Evolutionary conservation across 2,329 filamentous ascomycete genomes (phyloP).

Genomic region (Hymenoscyphus repandus): DNA sequence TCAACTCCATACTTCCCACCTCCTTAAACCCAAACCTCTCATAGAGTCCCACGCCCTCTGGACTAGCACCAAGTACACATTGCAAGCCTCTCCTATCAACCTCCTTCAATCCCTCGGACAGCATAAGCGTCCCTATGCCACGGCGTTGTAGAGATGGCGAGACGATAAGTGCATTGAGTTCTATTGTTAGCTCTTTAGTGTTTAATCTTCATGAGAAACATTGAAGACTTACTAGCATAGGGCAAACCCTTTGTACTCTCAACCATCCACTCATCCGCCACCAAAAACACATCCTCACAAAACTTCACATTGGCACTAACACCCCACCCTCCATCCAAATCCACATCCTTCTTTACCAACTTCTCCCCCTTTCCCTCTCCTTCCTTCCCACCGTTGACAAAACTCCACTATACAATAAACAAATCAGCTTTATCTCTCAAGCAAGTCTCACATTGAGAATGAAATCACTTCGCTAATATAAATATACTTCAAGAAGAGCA

Average conservation of each 20-base stretch:
- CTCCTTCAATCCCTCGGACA: conserved; percentile 17
- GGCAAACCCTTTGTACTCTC: conserved; percentile 10
- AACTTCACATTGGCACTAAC: conserved; percentile 21
- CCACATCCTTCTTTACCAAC: not conserved
- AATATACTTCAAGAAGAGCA: no score
- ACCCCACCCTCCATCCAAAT: conserved; percentile 10
- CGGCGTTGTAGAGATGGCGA: conserved; percentile 19
- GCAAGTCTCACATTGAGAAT: no score
- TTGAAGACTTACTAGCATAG: conserved; percentile 23
- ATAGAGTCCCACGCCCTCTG: conserved; percentile 22
- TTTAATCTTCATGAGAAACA: no score
- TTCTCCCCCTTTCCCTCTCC: not conserved
- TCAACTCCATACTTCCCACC: conserved; percentile 17
- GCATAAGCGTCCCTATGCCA: conserved; percentile 22
- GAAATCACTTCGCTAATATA: no score
- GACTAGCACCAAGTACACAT: conserved; percentile 25
- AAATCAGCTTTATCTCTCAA: no score
- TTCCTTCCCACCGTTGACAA: conserved; percentile 1
- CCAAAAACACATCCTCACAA: conserved; percentile 22
- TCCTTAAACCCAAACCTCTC: conserved; percentile 22
- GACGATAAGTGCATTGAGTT: conserved; percentile 21
- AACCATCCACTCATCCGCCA: conserved; percentile 21
- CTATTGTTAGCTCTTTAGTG: conserved; percentile 4
- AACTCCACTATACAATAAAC: no score
- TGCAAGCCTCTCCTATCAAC: conserved; percentile 20